Percentiles rank a stretch among this genome's conserved stretches.
These are phyloP conservation scores for Podospora anserina DNA, from an alignment of 495 filamentous ascomycete genomes.

Conservation along the genomic window DNA sequence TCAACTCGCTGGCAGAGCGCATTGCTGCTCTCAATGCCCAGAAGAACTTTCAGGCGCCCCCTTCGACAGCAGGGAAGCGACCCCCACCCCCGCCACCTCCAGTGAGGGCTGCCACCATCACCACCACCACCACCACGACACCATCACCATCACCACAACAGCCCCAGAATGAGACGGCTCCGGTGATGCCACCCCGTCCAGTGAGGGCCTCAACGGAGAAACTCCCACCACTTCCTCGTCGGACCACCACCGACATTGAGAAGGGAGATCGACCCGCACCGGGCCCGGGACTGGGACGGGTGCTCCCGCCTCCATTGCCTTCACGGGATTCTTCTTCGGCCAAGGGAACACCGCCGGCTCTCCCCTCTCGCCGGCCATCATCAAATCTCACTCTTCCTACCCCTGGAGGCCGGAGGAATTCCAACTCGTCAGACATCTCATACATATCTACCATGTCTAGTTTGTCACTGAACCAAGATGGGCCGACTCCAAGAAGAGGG, in stretches of 20 bases:
- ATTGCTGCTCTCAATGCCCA: conserved; percentile 55
- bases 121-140: conserved; percentile 9
- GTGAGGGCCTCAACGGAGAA: conserved; percentile 26
- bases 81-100: conserved; percentile 51
- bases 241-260: conserved; percentile 32
- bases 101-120: conserved; percentile 22
- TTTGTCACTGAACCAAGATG: conserved; percentile 38
- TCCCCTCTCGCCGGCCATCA: conserved; percentile 43
- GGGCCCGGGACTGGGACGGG: conserved; percentile 22
- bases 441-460: conserved; percentile 43
- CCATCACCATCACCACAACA: neutral
- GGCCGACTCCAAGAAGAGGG: conserved; percentile 27
- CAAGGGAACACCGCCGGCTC: conserved; percentile 35
- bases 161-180: conserved; percentile 22
- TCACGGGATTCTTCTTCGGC: conserved; percentile 29
- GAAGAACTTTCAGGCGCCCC: conserved; percentile 46
- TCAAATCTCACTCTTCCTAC: conserved; percentile 19
- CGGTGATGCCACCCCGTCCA: conserved; percentile 39
- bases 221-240: conserved; percentile 38
- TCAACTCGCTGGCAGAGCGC: conserved; percentile 51
- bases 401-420: conserved; percentile 35
- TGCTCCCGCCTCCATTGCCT: conserved; percentile 40
- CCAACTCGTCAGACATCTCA: conserved; percentile 47
- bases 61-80: conserved; percentile 36
- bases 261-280: conserved; percentile 2